These are phyloP conservation scores for Corchorus olitorius DNA, from an alignment of 345 rosid genomes.

Conservation along the genomic window DNA sequence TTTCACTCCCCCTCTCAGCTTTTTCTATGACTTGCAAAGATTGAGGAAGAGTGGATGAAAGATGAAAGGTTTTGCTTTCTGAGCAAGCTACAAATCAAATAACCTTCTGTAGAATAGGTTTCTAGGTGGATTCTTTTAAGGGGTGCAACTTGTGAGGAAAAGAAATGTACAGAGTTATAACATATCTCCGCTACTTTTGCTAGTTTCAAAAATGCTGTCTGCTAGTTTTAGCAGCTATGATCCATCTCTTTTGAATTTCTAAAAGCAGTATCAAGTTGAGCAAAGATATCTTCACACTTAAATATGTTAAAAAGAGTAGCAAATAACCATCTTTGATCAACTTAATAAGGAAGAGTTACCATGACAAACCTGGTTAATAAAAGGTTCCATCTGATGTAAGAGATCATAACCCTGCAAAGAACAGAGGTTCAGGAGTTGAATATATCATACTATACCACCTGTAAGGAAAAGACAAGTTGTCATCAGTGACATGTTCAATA, in stretches of 20 bases:
- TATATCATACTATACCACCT: constrained; percentile 1
- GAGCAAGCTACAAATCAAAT: neutral
- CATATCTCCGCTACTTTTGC: neutral
- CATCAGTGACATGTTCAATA: constrained; percentile 23
- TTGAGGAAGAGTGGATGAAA: neutral
- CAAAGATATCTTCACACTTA: constrained; percentile 10
- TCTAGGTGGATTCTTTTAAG: neutral
- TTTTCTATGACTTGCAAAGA: neutral
- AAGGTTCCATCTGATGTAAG: constrained; percentile 75
- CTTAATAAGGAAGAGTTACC: constrained; percentile 7
- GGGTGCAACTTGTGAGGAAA: neutral
- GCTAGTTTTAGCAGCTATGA: neutral
- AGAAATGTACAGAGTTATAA: neutral
- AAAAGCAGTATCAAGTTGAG: neutral
- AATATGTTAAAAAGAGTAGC: neutral
- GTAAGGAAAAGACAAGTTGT: neutral
- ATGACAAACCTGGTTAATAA: constrained; percentile 64
- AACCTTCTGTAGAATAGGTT: neutral
- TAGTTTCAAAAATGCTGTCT: neutral
- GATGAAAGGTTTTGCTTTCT: neutral
- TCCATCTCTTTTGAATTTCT: neutral
- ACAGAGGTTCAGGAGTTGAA: constrained; percentile 18
- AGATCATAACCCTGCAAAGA: constrained; percentile 70
- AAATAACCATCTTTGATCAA: neutral
- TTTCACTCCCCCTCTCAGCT: neutral